These are phyloP conservation scores for Xylariaceae sp. DNA, from an alignment of 2,329 filamentous ascomycete species.

Conservation along the genomic window DNA sequence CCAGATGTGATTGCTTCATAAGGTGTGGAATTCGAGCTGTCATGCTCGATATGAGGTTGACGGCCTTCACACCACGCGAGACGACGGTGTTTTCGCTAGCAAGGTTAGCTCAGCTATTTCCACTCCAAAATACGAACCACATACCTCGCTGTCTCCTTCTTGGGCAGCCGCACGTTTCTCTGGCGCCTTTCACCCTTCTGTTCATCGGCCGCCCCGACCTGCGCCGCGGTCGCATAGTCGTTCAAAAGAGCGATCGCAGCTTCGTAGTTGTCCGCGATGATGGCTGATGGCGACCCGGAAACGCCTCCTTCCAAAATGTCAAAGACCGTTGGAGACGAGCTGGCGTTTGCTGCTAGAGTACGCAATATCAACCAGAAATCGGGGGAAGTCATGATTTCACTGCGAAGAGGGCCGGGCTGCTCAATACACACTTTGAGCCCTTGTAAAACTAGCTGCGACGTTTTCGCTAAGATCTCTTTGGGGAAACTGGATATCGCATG, in stretches of 20 bases:
- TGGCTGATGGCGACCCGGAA: constrained; percentile 68
- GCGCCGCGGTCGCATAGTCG: constrained; percentile 81
- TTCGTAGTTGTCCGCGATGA: constrained; percentile 95
- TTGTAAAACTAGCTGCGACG: constrained; percentile 69
- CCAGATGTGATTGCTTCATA: constrained; percentile 90
- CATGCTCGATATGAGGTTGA: constrained; percentile 76
- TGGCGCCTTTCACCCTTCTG: constrained; percentile 57
- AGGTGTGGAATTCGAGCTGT: constrained; percentile 77
- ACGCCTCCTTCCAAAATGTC: constrained; percentile 78
- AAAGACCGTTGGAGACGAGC: constrained; percentile 75
- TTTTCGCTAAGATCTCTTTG: constrained; percentile 69
- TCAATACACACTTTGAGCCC: constrained; percentile 78
- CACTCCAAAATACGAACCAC: constrained; percentile 23
- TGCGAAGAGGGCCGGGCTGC: constrained; percentile 71
- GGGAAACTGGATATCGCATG: constrained; percentile 88
- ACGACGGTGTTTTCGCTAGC: constrained; percentile 67
- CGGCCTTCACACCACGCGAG: constrained; percentile 71
- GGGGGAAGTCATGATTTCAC: constrained; percentile 91
- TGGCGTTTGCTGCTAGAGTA: constrained; percentile 62
- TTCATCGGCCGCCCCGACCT: constrained; percentile 65
- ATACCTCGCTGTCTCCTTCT: constrained; percentile 54
- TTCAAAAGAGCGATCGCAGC: constrained; percentile 79
- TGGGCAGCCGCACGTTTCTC: constrained; percentile 41
- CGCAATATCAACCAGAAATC: constrained; percentile 95
- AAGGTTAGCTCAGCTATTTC: constrained; percentile 16